These are phyloP conservation scores for Megacollybia platyphylla DNA, from an alignment of 1,284 basidiomycete genomes.

Conservation along the genomic window DNA sequence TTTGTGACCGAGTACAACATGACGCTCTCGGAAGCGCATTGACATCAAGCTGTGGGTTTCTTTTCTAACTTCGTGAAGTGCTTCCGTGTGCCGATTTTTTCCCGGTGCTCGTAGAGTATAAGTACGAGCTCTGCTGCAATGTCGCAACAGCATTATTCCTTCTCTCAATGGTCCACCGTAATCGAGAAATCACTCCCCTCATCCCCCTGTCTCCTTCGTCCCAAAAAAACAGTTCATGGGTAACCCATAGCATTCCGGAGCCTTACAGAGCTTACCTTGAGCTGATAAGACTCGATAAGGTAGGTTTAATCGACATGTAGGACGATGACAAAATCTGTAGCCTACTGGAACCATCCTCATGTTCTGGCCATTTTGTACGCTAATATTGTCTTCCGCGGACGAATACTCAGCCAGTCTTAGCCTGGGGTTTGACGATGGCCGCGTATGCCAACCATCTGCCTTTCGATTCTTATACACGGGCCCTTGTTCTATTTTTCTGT, in stretches of 20 bases:
- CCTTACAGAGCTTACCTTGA: conserved; percentile 30
- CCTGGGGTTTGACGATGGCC: conserved; percentile 36
- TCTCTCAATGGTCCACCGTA: too few species aligned
- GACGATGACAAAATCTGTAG: conserved; percentile 12
- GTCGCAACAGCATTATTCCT: too few species aligned
- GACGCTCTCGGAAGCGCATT: too few species aligned
- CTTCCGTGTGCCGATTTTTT: too few species aligned
- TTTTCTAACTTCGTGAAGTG: too few species aligned
- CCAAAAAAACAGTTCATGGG: neutral
- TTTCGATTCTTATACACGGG: conserved; percentile 15
- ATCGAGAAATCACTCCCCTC: neutral
- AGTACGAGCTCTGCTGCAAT: too few species aligned
- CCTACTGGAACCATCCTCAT: conserved; percentile 38
- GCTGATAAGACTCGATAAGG: conserved; percentile 37
- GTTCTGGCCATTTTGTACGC: conserved; percentile 42
- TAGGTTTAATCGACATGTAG: conserved; percentile 8
- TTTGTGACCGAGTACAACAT: too few species aligned
- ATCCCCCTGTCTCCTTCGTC: neutral
- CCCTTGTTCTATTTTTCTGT: conserved; percentile 19
- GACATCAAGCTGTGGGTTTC: too few species aligned
- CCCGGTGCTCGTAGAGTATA: too few species aligned
- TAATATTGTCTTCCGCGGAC: neutral
- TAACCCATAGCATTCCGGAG: conserved; percentile 8
- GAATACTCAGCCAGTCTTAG: conserved; percentile 12
- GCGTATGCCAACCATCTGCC: conserved; percentile 19